These are phyloP conservation scores for Colletotrichum sp. DNA, from an alignment of 2,329 filamentous ascomycete genomes.

Conservation along the genomic window DNA sequence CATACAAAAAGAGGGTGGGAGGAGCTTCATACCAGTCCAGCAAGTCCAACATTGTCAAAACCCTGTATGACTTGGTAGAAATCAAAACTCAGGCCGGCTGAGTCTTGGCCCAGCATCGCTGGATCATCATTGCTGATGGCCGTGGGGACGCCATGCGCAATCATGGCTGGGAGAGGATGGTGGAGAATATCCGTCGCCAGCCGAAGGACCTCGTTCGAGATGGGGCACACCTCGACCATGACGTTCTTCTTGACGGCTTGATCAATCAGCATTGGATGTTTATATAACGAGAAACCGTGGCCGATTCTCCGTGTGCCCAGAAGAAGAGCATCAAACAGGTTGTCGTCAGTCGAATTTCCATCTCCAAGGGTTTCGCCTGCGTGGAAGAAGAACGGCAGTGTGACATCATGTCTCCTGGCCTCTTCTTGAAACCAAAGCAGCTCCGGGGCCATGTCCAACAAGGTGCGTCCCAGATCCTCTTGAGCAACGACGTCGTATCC, in stretches of 20 bases:
- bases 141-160: conserved; percentile 84
- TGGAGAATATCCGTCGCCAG: conserved; percentile 26
- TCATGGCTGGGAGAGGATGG: conserved; percentile 44
- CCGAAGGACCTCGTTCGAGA: conserved; percentile 71
- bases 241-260: conserved; percentile 90
- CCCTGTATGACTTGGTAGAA: conserved; percentile 66
- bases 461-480: conserved; percentile 78
- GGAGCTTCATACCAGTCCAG: conserved; percentile 69
- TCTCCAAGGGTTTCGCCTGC: conserved; percentile 84
- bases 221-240: conserved; percentile 87
- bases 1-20: not conserved
- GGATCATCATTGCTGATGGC: conserved; percentile 91
- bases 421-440: conserved; percentile 93
- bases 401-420: conserved; percentile 77
- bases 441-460: not conserved
- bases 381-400: conserved; percentile 95
- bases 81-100: not conserved
- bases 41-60: conserved; percentile 81
- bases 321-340: conserved; percentile 88
- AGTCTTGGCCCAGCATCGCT: conserved; percentile 67
- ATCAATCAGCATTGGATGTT: conserved; percentile 81
- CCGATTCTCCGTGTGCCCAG: conserved; percentile 89
- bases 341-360: conserved; percentile 76
- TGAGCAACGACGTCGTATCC: conserved; percentile 81
- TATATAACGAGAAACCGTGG: conserved; percentile 86